Base-by-base conservation (phyloP, 2,329 filamentous ascomycete genomes). In the Akanthomyces muscarius region DNA sequence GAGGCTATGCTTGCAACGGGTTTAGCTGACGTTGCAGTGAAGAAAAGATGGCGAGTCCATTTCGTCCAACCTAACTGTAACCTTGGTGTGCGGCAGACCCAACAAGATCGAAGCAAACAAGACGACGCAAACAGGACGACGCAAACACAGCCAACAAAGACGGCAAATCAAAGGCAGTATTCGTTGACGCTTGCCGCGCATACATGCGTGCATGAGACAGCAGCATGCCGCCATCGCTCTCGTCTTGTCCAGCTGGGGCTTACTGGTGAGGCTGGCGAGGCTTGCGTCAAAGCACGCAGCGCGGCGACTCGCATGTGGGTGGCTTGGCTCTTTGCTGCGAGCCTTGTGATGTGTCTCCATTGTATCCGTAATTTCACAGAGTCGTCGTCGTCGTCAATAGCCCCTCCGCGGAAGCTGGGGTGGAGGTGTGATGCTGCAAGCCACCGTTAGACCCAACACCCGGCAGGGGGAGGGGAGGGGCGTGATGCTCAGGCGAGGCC, bases 261-360 rank as follows among this genome's bases (percentile, higher is more conserved):
- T 58, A n/a, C 38, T 59, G 36, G 16, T 51, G 56, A 59, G 56
- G 56, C 45, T 51, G 56, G 33, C 33, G 56, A 59, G 56, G 56
- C 53, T 55, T 42, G 52, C 28, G 28, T 5, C 53, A 16, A 55
- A 21, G n/a, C 38, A 45, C 8, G 42, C 42, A 45, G 42, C 21
- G 14, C 50, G 5, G 6, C 50, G 45, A 45, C 21, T 50, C 11
- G 47, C 47, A 52, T 36, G 50, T 21, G 36, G 50, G 50, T 33
- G 50, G 50, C 38, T 30, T 48, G n/a, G 6, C 21, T 1, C n/a
- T n/a, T 36, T n/a, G 11, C 18, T 11, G 25, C 47, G 47, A 45
- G 38, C 38, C 53, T 55, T 21, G 30, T 33, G 16, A 36, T 30
- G 18, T 53, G 33, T 41, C 23, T 14, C 47, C 10, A 25, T 25